These are phyloP conservation scores for Xylaria bambusicola DNA, from an alignment of 495 filamentous ascomycete species.

Conservation along the genomic window DNA sequence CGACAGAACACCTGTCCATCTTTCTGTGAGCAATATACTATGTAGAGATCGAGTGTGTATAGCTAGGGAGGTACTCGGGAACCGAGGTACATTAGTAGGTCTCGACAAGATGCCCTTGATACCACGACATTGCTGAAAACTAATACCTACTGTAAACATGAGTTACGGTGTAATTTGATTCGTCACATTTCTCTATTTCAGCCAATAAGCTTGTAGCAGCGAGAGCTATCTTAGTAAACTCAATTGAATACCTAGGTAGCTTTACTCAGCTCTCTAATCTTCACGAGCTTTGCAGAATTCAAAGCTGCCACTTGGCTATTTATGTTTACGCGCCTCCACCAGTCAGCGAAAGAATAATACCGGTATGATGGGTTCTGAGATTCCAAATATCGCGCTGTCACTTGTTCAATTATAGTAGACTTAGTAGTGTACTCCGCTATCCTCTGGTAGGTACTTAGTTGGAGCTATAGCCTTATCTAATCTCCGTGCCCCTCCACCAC, in stretches of 20 bases:
- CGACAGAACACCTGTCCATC: neutral
- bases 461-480: conserved; percentile 5
- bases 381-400: conserved; percentile 3
- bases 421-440: neutral
- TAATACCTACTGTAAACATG: neutral
- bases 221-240: conserved; percentile 8
- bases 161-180: neutral
- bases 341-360: conserved; percentile 7
- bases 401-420: neutral
- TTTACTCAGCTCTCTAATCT: conserved; percentile 15
- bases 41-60: no score
- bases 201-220: neutral
- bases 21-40: neutral
- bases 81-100: no score
- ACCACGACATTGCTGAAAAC: neutral
- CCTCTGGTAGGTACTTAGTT: no score
- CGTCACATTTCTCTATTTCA: conserved; percentile 17
- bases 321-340: neutral
- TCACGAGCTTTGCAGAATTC: conserved; percentile 14
- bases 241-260: neutral
- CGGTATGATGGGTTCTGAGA: neutral
- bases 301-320: neutral
- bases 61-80: no score
- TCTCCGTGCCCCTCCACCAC: neutral
- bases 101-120: no score